A percentile compares a stretch with the other conserved stretches of the same genome.
Conservation (phyloP, 345 rosid genomes). For the Excoecaria cochinchinensis region DNA sequence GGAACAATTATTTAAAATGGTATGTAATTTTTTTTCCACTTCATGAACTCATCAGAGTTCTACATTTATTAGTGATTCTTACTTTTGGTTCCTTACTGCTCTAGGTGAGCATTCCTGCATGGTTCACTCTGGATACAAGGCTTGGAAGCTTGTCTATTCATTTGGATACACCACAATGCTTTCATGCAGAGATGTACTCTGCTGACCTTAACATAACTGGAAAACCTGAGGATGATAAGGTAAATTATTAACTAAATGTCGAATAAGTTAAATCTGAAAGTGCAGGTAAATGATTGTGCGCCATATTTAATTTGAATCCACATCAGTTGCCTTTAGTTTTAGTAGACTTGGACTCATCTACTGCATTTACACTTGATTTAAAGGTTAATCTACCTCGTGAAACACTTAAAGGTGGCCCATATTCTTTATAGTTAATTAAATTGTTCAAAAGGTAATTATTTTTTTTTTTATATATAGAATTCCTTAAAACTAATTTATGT, state of each 20-base stretch:
- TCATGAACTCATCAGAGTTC: background rate
- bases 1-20: conserved; percentile 96
- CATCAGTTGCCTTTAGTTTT: background rate
- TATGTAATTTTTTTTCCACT: conserved; percentile 24
- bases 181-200: conserved; percentile 98
- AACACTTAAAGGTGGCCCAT: conserved; percentile 96
- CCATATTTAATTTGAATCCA: background rate
- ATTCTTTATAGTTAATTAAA: too few species aligned
- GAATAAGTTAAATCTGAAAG: background rate
- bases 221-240: conserved; percentile 98
- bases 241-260: conserved; percentile 21
- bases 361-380: conserved; percentile 22
- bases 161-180: conserved; percentile 98
- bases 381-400: conserved; percentile 98
- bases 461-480: too few species aligned
- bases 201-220: conserved; percentile 88
- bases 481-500: too few species aligned
- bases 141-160: conserved; percentile 94
- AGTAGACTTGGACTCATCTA: background rate
- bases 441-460: too few species aligned
- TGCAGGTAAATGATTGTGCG: background rate
- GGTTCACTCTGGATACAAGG: conserved; percentile 94
- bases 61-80: conserved; percentile 13
- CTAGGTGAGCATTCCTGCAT: conserved; percentile 97
- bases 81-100: conserved; percentile 23